phyloP scores from a whole-genome alignment of 2,329 filamentous ascomycete species.

The Penicillium sp. region DNA sequence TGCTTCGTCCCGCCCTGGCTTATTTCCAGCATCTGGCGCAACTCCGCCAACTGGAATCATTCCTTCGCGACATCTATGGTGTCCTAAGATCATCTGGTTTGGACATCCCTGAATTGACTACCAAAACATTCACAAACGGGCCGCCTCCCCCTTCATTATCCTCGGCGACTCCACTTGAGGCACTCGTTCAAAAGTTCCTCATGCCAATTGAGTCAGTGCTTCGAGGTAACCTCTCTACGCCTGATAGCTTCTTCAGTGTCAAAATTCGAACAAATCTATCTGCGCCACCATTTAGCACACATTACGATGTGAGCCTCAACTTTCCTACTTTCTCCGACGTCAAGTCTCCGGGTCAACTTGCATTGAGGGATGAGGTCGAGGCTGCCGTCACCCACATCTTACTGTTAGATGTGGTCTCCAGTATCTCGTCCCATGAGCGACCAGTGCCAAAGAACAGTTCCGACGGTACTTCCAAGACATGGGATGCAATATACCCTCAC shows the following conservation, averaged over 20 bases:
- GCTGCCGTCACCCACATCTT: slow-evolving; percentile 36
- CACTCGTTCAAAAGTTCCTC: slow-evolving; percentile 44
- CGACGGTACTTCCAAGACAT: slow-evolving; percentile 9
- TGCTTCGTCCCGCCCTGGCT: slow-evolving; percentile 60
- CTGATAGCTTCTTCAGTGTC: slow-evolving; percentile 39
- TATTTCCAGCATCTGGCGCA: slow-evolving; percentile 52
- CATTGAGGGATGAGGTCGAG: slow-evolving; percentile 35
- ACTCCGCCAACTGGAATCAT: slow-evolving; percentile 34
- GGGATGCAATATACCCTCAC: slow-evolving; percentile 36
- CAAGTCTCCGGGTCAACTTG: slow-evolving; percentile 35
- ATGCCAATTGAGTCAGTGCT: slow-evolving; percentile 46
- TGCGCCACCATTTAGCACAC: slow-evolving; percentile 37
- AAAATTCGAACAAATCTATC: slow-evolving; percentile 37
- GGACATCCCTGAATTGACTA: slow-evolving; percentile 24
- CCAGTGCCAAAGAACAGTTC: neutral
- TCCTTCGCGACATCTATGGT: slow-evolving; percentile 31
- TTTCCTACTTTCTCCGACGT: slow-evolving; percentile 32
- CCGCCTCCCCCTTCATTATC: slow-evolving; percentile 10
- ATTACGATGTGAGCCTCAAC: slow-evolving; percentile 39
- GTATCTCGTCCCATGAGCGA: slow-evolving; percentile 25
- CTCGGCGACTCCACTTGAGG: slow-evolving; percentile 35
- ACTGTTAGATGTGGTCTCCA: slow-evolving; percentile 39
- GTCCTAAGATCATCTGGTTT: slow-evolving; percentile 37
- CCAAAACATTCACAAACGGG: slow-evolving; percentile 27
- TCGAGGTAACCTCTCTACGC: slow-evolving; percentile 35